A percentile compares a stretch with the other conserved stretches of the same genome.
Conservation (phyloP, 208 protist species). For the Leishmania major region DNA sequence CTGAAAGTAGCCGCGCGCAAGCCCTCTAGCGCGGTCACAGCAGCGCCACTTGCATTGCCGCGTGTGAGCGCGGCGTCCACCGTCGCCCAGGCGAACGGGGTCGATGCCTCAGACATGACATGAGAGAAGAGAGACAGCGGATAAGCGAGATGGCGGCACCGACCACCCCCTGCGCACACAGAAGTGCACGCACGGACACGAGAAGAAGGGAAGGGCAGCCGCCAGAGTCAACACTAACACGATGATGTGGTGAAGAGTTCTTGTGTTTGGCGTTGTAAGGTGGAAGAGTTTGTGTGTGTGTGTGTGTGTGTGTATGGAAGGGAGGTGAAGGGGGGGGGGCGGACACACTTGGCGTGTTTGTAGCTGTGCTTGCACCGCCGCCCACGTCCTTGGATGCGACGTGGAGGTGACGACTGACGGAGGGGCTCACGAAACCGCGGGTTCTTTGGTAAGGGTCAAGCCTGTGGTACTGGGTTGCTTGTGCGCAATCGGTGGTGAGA, state of each 20-base stretch:
- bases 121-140: background rate
- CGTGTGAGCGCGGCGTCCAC: constrained; percentile 9
- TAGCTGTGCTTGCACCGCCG: background rate
- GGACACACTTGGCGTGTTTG: background rate
- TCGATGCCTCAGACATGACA: background rate
- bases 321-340: background rate
- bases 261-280: background rate
- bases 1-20: constrained; percentile 6
- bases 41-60: constrained; percentile 5
- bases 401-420: background rate
- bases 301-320: background rate
- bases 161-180: background rate
- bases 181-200: background rate
- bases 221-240: background rate
- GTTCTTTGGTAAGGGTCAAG: background rate
- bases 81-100: background rate
- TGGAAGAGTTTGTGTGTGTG: no score
- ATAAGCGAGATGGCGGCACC: background rate
- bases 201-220: background rate
- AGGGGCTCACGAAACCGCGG: background rate
- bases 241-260: background rate
- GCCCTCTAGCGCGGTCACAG: background rate
- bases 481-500: background rate
- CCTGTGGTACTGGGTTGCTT: background rate
- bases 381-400: background rate